Conservation (phyloP, 345 rosid genomes). For the Rhodamnia rubescens region DNA sequence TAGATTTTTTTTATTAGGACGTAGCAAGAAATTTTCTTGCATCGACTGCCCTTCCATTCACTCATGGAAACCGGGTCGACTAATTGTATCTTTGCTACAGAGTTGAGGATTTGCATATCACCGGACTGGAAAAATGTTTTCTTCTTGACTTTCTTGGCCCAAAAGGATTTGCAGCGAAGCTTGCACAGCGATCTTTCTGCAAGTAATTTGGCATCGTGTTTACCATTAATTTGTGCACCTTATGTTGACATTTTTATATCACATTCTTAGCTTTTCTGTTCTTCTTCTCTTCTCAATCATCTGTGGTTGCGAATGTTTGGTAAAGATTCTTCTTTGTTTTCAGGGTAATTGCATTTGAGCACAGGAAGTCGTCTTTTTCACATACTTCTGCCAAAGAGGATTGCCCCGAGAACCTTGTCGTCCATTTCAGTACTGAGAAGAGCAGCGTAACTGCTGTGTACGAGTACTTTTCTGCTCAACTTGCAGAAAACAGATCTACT, state of each 20-base stretch:
- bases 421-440: constrained; percentile 43
- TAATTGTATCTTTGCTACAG: constrained; percentile 10
- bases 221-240: not conserved
- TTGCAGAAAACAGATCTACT: constrained; percentile 13
- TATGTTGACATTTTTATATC: not conserved
- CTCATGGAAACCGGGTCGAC: not conserved
- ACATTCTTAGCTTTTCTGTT: not conserved
- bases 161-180: constrained; percentile 25
- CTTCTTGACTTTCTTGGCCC: constrained; percentile 69
- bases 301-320: not conserved
- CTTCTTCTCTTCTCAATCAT: not conserved
- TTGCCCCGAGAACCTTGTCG: constrained; percentile 16
- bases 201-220: constrained; percentile 32
- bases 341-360: constrained; percentile 79
- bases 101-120: constrained; percentile 36
- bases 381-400: constrained; percentile 10
- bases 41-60: not conserved
- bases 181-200: constrained; percentile 28
- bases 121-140: constrained; percentile 49
- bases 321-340: not conserved
- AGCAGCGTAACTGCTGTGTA: constrained; percentile 64
- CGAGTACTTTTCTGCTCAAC: constrained; percentile 42
- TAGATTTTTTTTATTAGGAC: not conserved
- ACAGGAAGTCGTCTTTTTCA: constrained; percentile 40
- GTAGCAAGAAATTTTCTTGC: not conserved